A percentile compares a stretch with the other conserved stretches of the same genome.
phyloP scores from a whole-genome alignment of 2,329 filamentous ascomycete genomes.

The Sporothrix globosa region DNA sequence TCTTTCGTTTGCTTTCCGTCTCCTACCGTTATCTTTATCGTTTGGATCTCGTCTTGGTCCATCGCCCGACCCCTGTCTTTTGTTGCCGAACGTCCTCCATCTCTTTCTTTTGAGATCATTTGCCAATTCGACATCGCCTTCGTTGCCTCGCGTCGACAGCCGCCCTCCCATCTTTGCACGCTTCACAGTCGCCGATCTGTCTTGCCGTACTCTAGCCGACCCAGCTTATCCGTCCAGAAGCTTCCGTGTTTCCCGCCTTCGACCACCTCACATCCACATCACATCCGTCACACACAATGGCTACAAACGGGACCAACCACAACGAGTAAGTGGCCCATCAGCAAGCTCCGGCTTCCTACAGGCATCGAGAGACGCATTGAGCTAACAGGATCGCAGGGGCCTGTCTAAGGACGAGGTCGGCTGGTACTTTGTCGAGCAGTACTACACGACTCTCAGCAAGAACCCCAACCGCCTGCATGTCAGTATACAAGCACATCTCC shows the following conservation, averaged over 20 bases:
- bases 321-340: conserved; percentile 23
- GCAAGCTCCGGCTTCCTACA: background rate
- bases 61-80: conserved; percentile 2
- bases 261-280: background rate
- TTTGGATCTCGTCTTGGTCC: background rate
- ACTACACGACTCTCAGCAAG: conserved; percentile 97
- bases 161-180: background rate
- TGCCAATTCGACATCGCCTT: conserved; percentile 12
- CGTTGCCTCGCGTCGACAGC: conserved; percentile 13
- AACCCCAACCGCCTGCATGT: conserved; percentile 89
- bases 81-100: background rate
- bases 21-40: background rate
- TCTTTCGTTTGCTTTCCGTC: background rate
- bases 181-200: background rate
- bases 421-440: conserved; percentile 99
- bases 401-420: conserved; percentile 89
- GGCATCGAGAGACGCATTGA: background rate
- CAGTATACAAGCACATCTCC: conserved; percentile 44
- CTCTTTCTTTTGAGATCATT: conserved; percentile 4
- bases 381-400: conserved; percentile 46
- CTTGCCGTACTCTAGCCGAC: background rate
- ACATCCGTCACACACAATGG: conserved; percentile 26
- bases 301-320: conserved; percentile 33
- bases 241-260: conserved; percentile 1
- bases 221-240: background rate